Evolutionary conservation across 73 alveolate genomes (phyloP).

Genomic region (Stentor roeselii): DNA sequence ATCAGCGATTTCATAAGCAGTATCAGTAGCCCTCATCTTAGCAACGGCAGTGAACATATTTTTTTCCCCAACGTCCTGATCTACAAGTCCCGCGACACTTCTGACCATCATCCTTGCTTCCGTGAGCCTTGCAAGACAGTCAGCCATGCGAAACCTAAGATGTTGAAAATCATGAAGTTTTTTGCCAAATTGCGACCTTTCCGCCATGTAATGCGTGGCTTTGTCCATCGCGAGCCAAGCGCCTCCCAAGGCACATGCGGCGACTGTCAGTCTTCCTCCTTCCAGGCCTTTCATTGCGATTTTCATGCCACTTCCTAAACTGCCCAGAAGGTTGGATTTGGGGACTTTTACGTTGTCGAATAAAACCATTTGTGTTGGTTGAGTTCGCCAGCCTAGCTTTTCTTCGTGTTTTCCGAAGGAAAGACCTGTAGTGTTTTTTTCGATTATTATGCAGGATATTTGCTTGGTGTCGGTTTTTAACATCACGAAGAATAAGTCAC

Average conservation of each 20-base stretch:
- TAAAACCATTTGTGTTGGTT: conserved; percentile 69
- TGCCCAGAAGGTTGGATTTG: conserved; percentile 59
- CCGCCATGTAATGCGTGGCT: conserved; percentile 61
- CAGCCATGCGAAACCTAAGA: conserved; percentile 68
- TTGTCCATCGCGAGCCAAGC: conserved; percentile 67
- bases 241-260: conserved; percentile 76
- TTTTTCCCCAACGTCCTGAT: conserved; percentile 48
- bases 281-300: conserved; percentile 89
- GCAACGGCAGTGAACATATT: conserved; percentile 84
- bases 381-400: conserved; percentile 85
- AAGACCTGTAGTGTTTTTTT: conserved; percentile 70
- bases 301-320: conserved; percentile 81
- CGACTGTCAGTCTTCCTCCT: conserved; percentile 88
- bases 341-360: conserved; percentile 82
- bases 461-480: conserved; percentile 76
- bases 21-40: conserved; percentile 77
- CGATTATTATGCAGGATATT: conserved; percentile 73
- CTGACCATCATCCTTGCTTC: conserved; percentile 77
- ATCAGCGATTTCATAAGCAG: conserved; percentile 65
- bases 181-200: conserved; percentile 72
- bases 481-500: conserved; percentile 71
- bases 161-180: conserved; percentile 58
- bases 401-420: conserved; percentile 74
- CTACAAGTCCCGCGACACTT: conserved; percentile 71
- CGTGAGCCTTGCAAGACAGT: conserved; percentile 65